A percentile compares a stretch with the other conserved stretches of the same genome.
Evolutionary conservation across 495 filamentous ascomycete species (phyloP).

Genomic region (Aspergillus panamensis): DNA sequence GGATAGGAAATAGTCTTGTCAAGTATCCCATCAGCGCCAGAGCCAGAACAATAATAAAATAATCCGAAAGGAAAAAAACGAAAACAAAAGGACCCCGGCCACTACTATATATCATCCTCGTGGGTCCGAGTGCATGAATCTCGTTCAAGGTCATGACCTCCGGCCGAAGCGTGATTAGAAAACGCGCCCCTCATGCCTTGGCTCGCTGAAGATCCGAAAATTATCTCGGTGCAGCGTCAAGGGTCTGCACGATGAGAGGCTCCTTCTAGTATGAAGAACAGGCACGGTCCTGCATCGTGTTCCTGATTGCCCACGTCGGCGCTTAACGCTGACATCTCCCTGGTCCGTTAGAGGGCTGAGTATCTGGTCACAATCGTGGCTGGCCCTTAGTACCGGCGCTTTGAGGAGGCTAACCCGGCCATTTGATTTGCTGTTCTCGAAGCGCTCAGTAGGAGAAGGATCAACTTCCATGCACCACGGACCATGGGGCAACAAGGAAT

Average conservation of each 20-base stretch:
- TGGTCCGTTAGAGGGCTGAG: constrained; percentile 16
- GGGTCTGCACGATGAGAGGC: constrained; percentile 29
- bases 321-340: constrained; percentile 23
- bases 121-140: neutral
- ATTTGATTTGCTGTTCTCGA: constrained; percentile 12
- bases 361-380: constrained; percentile 10
- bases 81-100: neutral
- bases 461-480: constrained; percentile 5
- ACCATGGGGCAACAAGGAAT: neutral
- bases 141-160: constrained; percentile 5
- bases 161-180: constrained; percentile 3
- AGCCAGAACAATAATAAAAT: neutral
- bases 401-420: neutral
- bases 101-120: constrained; percentile 8
- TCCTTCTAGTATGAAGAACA: constrained; percentile 21
- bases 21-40: neutral
- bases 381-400: constrained; percentile 13
- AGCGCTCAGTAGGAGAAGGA: constrained; percentile 12
- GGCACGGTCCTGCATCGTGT: constrained; percentile 16
- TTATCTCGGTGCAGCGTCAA: constrained; percentile 18
- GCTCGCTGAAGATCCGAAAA: constrained; percentile 11
- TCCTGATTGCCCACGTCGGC: constrained; percentile 20
- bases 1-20: neutral
- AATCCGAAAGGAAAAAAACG: neutral
- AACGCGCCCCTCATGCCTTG: constrained; percentile 13